Base-by-base conservation (phyloP, 176 grass and related monocot species). In the Triticum urartu region DNA sequence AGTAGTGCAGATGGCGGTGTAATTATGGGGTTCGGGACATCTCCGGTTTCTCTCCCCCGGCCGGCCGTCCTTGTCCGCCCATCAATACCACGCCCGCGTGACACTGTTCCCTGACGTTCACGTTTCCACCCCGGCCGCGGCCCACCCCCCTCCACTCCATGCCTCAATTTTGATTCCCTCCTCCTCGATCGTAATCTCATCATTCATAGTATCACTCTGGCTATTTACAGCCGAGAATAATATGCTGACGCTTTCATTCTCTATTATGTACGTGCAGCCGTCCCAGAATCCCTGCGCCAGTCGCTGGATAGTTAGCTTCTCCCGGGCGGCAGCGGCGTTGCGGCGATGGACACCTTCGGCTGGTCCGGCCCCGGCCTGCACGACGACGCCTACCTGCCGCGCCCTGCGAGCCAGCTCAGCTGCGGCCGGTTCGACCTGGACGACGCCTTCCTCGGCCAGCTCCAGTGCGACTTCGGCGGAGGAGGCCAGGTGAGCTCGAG, bases 401-500 rank as follows among this genome's bases (percentile, higher is more conserved):
- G 78, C 21, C 50, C 48, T 14, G 72, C 6, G 11, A 20, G 38
- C 0, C 85, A 90, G 86, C 13, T 43, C 0, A 67, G 86, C 43
- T 88, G 86, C 68, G 63, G 62, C 10, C 52, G 77, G 39, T 71
- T 88, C 71, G 86, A 88, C 17, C 60, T 82, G 40, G 90, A 91
- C 71, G 90, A 91, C 24, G 78, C 64, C 21, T 88, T 91, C 82
- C 90, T 88, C 2, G 64, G 72, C 13, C 85, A 87, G 85, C 77
- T 85, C 60, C 90, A 91, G 39, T 76, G 40, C 42, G 78, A 78
- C 63, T 82, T 24, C 3, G 48, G 3, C 36, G 68, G 50, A 10
- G 69, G 15, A 9, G 71, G 5, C 7, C 72, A 75, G 71, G 13
- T 64, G 3, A 64, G 52, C 63, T 85, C 89, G 3, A 88, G 45